These are phyloP conservation scores for Lycium barbarum DNA, from an alignment of 257 asterid species.

Conservation along the genomic window DNA sequence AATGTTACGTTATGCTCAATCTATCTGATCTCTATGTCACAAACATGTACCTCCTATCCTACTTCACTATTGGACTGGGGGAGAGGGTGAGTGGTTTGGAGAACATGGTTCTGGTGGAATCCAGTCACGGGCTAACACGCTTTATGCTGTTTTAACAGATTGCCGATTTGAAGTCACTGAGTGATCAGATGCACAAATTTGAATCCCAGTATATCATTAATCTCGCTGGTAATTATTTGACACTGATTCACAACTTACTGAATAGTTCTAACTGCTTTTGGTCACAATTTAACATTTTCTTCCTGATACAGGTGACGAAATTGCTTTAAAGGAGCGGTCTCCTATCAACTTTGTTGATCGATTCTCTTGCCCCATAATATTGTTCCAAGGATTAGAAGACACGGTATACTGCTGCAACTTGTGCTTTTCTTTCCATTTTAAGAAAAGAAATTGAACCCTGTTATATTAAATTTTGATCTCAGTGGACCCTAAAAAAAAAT, in stretches of 20 bases:
- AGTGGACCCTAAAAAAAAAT: neutral
- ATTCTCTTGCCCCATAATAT: constrained; percentile 69
- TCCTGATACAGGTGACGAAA: constrained; percentile 56
- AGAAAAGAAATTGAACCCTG: neutral
- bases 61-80: neutral
- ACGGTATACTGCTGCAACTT: constrained; percentile 49
- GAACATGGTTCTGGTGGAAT: neutral
- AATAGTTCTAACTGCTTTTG: neutral
- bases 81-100: neutral
- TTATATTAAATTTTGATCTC: constrained; percentile 17
- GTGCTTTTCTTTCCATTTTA: neutral
- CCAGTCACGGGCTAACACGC: neutral
- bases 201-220: constrained; percentile 84
- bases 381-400: constrained; percentile 95
- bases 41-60: constrained; percentile 12
- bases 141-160: constrained; percentile 56
- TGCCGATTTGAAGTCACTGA: constrained; percentile 76
- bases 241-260: neutral
- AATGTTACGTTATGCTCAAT: neutral
- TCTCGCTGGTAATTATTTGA: constrained; percentile 68
- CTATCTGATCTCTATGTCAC: neutral
- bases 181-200: constrained; percentile 79
- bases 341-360: constrained; percentile 68
- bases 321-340: constrained; percentile 54
- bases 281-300: neutral